Percentiles rank a stretch among this genome's conserved stretches.
Evolutionary conservation across 148 eudicot species (phyloP).

Genomic region (Chenopodium quinoa): DNA sequence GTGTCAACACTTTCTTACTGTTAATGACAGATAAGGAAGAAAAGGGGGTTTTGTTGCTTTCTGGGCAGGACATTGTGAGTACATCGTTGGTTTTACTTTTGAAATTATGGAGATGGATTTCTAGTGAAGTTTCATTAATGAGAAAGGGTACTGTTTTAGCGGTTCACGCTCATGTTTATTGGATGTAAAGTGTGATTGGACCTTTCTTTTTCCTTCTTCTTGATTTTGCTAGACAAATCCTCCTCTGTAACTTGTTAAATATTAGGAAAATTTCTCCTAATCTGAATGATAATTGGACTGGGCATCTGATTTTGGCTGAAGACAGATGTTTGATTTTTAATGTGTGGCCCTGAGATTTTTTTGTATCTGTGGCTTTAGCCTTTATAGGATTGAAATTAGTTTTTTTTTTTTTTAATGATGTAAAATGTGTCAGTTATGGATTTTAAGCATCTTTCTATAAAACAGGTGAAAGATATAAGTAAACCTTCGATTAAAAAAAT

Average conservation of each 20-base stretch:
- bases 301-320: not conserved
- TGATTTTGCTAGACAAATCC: not conserved
- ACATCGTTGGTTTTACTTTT: not conserved
- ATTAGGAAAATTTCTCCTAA: too few relatives aligned
- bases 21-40: too few relatives aligned
- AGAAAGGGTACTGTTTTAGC: not conserved
- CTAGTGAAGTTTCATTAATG: not conserved
- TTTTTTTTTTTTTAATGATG: not conserved
- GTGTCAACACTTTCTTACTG: too few relatives aligned
- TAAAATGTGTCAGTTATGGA: not conserved
- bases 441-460: not conserved
- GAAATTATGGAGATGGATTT: not conserved
- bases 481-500: not conserved
- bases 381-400: not conserved
- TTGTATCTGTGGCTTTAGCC: not conserved
- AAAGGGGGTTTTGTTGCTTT: too few relatives aligned
- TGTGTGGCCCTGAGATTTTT: not conserved
- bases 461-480: not conserved
- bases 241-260: not conserved
- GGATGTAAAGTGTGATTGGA: not conserved
- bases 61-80: not conserved
- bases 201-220: not conserved
- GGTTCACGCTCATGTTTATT: too few relatives aligned
- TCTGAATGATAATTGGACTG: not conserved
- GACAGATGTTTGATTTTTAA: not conserved